These are phyloP conservation scores for Porcisia deanei DNA, from an alignment of 208 protist genomes.

Conservation along the genomic window DNA sequence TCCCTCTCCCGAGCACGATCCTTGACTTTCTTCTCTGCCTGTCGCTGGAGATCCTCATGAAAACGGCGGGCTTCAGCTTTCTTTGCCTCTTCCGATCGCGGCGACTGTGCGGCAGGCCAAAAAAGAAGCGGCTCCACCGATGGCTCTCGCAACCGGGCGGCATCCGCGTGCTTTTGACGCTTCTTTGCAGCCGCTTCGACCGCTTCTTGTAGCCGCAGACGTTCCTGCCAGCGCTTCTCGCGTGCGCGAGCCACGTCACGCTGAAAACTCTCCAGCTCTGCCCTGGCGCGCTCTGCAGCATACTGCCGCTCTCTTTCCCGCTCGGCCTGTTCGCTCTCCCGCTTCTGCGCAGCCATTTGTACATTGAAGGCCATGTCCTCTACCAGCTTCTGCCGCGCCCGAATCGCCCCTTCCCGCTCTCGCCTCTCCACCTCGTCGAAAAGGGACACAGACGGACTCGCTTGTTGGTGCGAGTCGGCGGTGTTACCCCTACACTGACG, in stretches of 20 bases:
- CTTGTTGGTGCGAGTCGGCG: neutral
- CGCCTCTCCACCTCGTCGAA: conserved; percentile 28
- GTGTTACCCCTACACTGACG: neutral
- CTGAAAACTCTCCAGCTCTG: conserved; percentile 26
- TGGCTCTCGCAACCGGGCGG: neutral
- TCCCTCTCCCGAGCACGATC: conserved; percentile 4
- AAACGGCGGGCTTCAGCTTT: conserved; percentile 8
- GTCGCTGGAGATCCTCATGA: conserved; percentile 31
- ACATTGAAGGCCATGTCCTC: conserved; percentile 30
- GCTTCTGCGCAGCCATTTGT: conserved; percentile 24
- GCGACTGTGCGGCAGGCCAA: conserved; percentile 12
- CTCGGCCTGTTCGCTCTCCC: conserved; percentile 15
- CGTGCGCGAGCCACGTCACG: conserved; percentile 20
- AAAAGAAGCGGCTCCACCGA: conserved; percentile 18
- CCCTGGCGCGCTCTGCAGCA: conserved; percentile 11
- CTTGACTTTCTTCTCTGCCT: conserved; percentile 32
- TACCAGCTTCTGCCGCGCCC: conserved; percentile 21
- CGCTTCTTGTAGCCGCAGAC: conserved; percentile 14
- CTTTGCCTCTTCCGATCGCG: conserved; percentile 7
- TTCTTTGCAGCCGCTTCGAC: conserved; percentile 17
- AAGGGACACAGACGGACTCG: conserved; percentile 9
- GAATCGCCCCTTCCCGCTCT: conserved; percentile 14
- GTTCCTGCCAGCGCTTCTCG: conserved; percentile 29
- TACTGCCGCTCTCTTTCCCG: conserved; percentile 25
- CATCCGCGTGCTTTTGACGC: conserved; percentile 11